Conservation (phyloP, 306 rosid genomes). For the Astragalus glycyphyllos region DNA sequence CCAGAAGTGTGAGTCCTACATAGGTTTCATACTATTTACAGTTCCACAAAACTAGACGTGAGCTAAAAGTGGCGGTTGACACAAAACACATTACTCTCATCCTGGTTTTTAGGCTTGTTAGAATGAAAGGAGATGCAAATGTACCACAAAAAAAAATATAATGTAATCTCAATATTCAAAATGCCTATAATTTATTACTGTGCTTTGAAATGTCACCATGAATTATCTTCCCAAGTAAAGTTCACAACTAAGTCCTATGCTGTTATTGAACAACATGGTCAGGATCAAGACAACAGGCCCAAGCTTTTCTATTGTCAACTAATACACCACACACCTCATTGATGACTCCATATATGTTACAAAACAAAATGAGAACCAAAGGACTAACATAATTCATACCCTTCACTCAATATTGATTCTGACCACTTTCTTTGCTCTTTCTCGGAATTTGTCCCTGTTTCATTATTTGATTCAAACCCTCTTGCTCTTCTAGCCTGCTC, state of each 20-base stretch:
- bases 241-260: background rate
- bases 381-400: background rate
- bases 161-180: background rate
- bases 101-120: too few species aligned
- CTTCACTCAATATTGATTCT: conserved; percentile 78
- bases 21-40: too few species aligned
- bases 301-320: conserved; percentile 8
- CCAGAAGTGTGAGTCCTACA: too few species aligned
- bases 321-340: conserved; percentile 18
- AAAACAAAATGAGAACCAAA: background rate
- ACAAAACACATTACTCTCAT: too few species aligned
- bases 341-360: background rate
- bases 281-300: background rate
- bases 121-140: background rate
- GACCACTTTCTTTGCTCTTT: conserved; percentile 65
- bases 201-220: background rate
- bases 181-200: background rate
- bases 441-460: conserved; percentile 34
- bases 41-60: too few species aligned
- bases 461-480: conserved; percentile 46
- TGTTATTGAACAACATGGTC: background rate
- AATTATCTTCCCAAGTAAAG: background rate
- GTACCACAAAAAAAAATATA: background rate
- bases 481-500: conserved; percentile 35
- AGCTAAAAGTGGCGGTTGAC: too few species aligned